Evolutionary conservation across 2,329 filamentous ascomycete genomes (phyloP).

Genomic region (Ustulina deusta): DNA sequence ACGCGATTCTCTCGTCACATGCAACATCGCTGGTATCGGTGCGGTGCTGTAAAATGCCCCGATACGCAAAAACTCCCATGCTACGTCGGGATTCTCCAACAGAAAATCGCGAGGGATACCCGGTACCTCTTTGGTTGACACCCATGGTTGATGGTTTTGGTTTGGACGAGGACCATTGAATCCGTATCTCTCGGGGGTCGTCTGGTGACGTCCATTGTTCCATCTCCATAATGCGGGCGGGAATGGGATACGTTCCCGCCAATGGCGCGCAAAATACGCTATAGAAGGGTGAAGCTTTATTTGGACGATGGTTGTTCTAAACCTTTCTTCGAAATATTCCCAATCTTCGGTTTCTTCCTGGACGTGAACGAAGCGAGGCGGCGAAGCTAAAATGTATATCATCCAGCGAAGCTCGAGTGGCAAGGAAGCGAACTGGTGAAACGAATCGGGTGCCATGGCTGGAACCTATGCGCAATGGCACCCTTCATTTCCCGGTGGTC

Average conservation of each 20-base stretch:
- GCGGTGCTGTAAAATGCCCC: slow-evolving; percentile 38
- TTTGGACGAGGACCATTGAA: slow-evolving; percentile 15
- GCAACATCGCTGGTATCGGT: slow-evolving; percentile 46
- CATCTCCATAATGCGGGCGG: background rate
- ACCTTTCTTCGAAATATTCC: slow-evolving; percentile 27
- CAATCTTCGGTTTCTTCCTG: slow-evolving; percentile 24
- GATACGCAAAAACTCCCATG: slow-evolving; percentile 37
- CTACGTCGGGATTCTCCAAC: slow-evolving; percentile 17
- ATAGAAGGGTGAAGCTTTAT: slow-evolving; percentile 39
- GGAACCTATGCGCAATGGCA: background rate
- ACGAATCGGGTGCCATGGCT: slow-evolving; percentile 31
- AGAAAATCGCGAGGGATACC: slow-evolving; percentile 33
- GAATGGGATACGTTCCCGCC: slow-evolving; percentile 23
- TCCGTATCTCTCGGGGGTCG: slow-evolving; percentile 34
- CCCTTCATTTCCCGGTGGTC: background rate
- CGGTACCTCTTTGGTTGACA: slow-evolving; percentile 31
- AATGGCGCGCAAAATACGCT: slow-evolving; percentile 38
- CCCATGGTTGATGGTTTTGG: slow-evolving; percentile 33
- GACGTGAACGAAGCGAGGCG: slow-evolving; percentile 41
- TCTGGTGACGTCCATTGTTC: slow-evolving; percentile 20
- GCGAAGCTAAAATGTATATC: slow-evolving; percentile 41
- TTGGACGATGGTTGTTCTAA: slow-evolving; percentile 28
- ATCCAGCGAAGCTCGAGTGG: slow-evolving; percentile 40
- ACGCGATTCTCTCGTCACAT: slow-evolving; percentile 49
- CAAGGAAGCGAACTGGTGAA: slow-evolving; percentile 34